Base-by-base conservation (phyloP, 257 asterid genomes). In the Solanum tacnaense region DNA sequence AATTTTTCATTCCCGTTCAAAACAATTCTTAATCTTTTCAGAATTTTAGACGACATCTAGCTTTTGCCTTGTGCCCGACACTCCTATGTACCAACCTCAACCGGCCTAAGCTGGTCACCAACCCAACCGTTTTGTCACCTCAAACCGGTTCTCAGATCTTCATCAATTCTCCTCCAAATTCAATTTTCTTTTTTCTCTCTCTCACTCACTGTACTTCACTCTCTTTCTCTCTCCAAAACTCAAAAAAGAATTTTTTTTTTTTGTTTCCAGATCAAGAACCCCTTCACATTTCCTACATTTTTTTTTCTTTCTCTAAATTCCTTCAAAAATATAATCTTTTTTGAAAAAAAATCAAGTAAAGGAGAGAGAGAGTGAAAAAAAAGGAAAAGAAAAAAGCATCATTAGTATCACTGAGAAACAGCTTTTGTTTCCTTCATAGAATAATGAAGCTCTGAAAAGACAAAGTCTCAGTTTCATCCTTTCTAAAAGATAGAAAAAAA, bases 391-490 rank as follows among this genome's bases (percentile, higher is more conserved):
- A 16, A 60, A 73, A 58, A 81, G 7, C 72, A 44, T 84, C 74
- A 84, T 84, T 85, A 84, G 58, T 46, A 60, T 87, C 86, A 35
- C 23, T 60, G 23, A 46, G 27, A 34, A 70, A 67, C 89, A 82
- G 85, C 73, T 86, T 86, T 86, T 85, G 21, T 89, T 36, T 74
- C 58, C 78, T 74, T 38, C 75, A 82, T 21, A 32, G 75, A 67
- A 85, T 79, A 84, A 74, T 87, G 73, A 84, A 90, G 88, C 49
- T 88, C 91, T 91, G 91, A 92, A 91, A 89, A 90, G 91, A 91
- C 91, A 87, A 87, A 85, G 84, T 84, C 88, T 90, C 85, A 83
- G 88, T 89, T 88, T 87, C 88, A 78, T 91, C 62, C 34, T 89
- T 79, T 31, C 60, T 60, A 38, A 49, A 84, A 86, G 71, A 58